phyloP scores from a whole-genome alignment of 176 grass and related monocot species.

The Canna indica region DNA sequence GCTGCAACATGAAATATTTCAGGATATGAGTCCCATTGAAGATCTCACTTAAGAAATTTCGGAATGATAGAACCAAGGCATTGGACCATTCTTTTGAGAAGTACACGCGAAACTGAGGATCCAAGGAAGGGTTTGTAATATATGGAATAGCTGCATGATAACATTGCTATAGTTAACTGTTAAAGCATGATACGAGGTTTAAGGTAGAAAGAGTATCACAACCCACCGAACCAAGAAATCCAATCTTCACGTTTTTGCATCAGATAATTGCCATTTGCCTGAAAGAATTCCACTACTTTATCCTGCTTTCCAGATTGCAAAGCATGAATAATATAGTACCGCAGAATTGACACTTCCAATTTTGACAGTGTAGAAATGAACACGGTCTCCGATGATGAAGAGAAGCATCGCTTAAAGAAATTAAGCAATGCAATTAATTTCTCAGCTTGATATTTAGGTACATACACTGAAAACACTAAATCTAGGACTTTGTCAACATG shows the following conservation, averaged over 20 bases:
- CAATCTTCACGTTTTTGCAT: conserved; percentile 80
- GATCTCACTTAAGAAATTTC: conserved; percentile 77
- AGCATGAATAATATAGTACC: conserved; percentile 80
- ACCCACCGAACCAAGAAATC: conserved; percentile 80
- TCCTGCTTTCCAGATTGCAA: conserved; percentile 65
- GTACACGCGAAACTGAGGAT: conserved; percentile 89
- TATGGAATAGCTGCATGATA: conserved; percentile 83
- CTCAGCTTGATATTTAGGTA: conserved; percentile 67
- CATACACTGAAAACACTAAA: conserved; percentile 70
- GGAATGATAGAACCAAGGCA: conserved; percentile 67
- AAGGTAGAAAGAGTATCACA: conserved; percentile 19
- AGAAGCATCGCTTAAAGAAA: conserved; percentile 84
- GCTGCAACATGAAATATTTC: neutral
- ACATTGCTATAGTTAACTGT: conserved; percentile 23
- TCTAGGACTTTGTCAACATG: conserved; percentile 86
- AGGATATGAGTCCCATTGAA: conserved; percentile 99
- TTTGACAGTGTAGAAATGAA: conserved; percentile 49
- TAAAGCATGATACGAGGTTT: conserved; percentile 15
- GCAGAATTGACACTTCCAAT: conserved; percentile 65
- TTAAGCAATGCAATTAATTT: conserved; percentile 50
- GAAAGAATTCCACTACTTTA: conserved; percentile 77
- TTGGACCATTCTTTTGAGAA: conserved; percentile 96
- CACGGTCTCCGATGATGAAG: conserved; percentile 51
- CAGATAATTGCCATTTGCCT: conserved; percentile 42
- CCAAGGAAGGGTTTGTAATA: conserved; percentile 69